Evolutionary conservation across 1,139 yeast genomes (phyloP).

Genomic region (Pichia sp.): DNA sequence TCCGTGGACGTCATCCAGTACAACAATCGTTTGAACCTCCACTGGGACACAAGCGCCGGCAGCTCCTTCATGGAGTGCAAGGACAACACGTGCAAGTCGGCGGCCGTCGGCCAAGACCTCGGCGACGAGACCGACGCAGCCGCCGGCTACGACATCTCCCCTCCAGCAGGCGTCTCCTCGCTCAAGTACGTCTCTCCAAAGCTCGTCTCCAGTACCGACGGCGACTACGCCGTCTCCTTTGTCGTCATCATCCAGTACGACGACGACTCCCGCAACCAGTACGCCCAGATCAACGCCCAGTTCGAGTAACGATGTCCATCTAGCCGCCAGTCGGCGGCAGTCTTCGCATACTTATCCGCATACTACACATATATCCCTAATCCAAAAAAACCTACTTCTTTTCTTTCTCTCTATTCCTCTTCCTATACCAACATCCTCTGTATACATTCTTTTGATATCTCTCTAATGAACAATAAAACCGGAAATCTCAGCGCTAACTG

Average conservation of each 20-base stretch:
- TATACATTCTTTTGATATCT: background rate
- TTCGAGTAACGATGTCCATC: background rate
- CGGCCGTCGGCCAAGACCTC: background rate
- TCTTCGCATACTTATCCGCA: too few species aligned
- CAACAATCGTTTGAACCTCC: slow-evolving; percentile 1
- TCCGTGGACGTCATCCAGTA: slow-evolving; percentile 5
- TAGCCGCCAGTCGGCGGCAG: too few species aligned
- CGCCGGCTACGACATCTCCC: background rate
- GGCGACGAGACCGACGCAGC: slow-evolving; percentile 8
- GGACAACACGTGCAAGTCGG: background rate
- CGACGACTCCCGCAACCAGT: background rate
- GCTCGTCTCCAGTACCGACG: background rate
- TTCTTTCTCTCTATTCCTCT: background rate
- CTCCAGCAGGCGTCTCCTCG: background rate
- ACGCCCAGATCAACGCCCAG: background rate
- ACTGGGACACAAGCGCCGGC: slow-evolving; percentile 2
- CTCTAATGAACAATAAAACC: background rate
- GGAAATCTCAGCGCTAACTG: background rate
- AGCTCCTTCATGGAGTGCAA: slow-evolving; percentile 1
- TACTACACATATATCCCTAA: too few species aligned
- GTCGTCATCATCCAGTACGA: slow-evolving; percentile 5
- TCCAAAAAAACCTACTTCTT: too few species aligned
- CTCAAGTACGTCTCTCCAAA: slow-evolving; percentile 8
- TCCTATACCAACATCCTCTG: background rate
- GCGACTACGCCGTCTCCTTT: slow-evolving; percentile 8